Evolutionary conservation across 768 basidiomycete species (phyloP).

Genomic region (Tylopilus sp.): DNA sequence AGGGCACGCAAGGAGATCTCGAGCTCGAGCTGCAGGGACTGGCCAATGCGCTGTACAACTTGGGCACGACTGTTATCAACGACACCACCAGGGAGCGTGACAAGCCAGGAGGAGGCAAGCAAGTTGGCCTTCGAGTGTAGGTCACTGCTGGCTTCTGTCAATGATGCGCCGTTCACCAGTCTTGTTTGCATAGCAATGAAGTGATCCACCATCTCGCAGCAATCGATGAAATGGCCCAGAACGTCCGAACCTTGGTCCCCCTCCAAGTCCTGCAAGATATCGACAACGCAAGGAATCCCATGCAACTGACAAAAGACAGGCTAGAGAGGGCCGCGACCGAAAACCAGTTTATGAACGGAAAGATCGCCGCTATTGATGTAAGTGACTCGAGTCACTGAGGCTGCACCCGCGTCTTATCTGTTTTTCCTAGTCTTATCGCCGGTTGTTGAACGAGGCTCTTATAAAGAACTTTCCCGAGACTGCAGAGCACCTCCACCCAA

Average conservation of each 20-base stretch:
- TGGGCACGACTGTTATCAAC: constrained; percentile 80
- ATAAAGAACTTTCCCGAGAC: constrained; percentile 67
- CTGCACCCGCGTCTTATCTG: neutral
- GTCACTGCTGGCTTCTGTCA: neutral
- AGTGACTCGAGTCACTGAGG: neutral
- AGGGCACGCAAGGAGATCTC: constrained; percentile 67
- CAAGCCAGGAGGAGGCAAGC: constrained; percentile 66
- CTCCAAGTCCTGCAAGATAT: constrained; percentile 75
- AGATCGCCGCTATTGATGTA: constrained; percentile 66
- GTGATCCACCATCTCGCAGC: constrained; percentile 63
- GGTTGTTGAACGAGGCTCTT: constrained; percentile 64
- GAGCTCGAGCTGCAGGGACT: constrained; percentile 75
- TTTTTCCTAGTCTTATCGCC: constrained; percentile 59
- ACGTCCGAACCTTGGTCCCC: constrained; percentile 62
- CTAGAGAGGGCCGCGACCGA: constrained; percentile 82
- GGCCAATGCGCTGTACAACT: constrained; percentile 73
- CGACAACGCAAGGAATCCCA: constrained; percentile 76
- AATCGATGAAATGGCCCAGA: constrained; percentile 67
- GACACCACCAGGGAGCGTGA: constrained; percentile 80
- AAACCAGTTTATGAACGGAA: constrained; percentile 91
- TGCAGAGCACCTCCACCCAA: constrained; percentile 22
- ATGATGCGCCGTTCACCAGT: neutral
- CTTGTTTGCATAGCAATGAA: constrained; percentile 54
- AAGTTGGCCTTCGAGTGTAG: constrained; percentile 75
- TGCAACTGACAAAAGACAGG: constrained; percentile 76